Evolutionary conservation across 371 early-diverging fungal genomes (phyloP), one percentile per base, ranked within the genome.

Genomic region (Mortierella sp.): DNA sequence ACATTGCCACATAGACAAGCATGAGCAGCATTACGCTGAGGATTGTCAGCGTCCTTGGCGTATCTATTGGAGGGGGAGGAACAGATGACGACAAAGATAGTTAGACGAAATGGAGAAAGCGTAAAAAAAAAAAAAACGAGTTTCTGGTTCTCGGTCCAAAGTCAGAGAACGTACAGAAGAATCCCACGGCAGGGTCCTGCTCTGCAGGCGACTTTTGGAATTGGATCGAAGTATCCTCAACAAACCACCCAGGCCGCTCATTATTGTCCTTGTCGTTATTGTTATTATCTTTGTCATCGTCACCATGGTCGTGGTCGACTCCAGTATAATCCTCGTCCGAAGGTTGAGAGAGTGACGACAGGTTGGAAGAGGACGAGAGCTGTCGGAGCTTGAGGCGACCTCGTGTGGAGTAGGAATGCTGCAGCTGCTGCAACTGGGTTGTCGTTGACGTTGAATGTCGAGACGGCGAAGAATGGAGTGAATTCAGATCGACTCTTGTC

Each of bases 261-360:
- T 37, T 9, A 37, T 37, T 3, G 37, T 9, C 9, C 37, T 37
- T 37, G 37, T 37, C 9, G 5, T 5, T 37, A 9, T 37, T 9
- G 37, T 37, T 9, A 12, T 84, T 67, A 7, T 66, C 60, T 3
- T 28, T 46, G 7, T 37, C 37, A 9, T 82, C 56, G 5, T 73
- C 74, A 26, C 80, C 47, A 86, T 75, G 30, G 81, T 76, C 4
- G 89, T 62, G 0, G 91, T 90, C 21, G 83, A 66, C 0, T 82
- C 81, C 7, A 90, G 69, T 1, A 87, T 37, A 37, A 9, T 37
- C 37, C 37, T 37, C 37, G 37, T 37, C 37, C 9, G 37, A 37
- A 37, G 37, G 37, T 37, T 37, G 37, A 5, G 37, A 37, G 37
- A 37, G 37, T 9, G 37, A 37, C 37, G 37, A 37, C 37, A 37